Evolutionary conservation across 208 protist genomes (phyloP).

Genomic region (Leishmania tropica): DNA sequence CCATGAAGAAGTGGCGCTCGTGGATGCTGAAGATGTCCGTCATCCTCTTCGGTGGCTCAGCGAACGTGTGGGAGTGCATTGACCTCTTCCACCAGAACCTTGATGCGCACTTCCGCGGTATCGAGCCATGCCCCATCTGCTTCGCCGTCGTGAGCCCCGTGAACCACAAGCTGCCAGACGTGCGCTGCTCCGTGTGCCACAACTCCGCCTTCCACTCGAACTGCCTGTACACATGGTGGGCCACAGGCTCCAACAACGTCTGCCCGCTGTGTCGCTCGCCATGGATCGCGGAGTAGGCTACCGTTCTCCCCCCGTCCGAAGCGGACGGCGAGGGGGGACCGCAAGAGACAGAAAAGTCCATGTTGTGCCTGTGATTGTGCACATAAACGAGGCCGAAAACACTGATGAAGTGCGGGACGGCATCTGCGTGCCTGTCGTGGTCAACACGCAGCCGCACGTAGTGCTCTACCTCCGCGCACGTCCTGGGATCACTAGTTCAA

Average conservation of each 20-base stretch:
- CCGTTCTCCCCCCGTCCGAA: neutral
- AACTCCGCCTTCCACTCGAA: conserved; percentile 87
- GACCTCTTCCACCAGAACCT: conserved; percentile 88
- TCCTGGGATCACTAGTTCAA: neutral
- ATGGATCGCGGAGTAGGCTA: conserved; percentile 67
- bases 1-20: conserved; percentile 74
- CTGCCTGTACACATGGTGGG: conserved; percentile 93
- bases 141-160: conserved; percentile 84
- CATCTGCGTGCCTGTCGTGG: neutral
- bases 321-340: too few species aligned
- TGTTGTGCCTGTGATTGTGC: neutral
- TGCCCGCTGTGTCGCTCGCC: conserved; percentile 92
- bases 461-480: neutral
- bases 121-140: conserved; percentile 93
- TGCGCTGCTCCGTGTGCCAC: conserved; percentile 85
- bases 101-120: conserved; percentile 88
- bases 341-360: neutral
- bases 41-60: conserved; percentile 77
- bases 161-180: conserved; percentile 82
- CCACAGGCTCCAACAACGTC: conserved; percentile 70
- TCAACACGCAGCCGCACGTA: neutral
- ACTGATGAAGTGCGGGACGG: neutral
- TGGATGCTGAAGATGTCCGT: conserved; percentile 93
- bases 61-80: conserved; percentile 88
- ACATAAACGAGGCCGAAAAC: neutral